Percentiles rank a stretch among this genome's conserved stretches.
These are phyloP conservation scores for Ilex asprella DNA, from an alignment of 257 asterid genomes.

Conservation along the genomic window DNA sequence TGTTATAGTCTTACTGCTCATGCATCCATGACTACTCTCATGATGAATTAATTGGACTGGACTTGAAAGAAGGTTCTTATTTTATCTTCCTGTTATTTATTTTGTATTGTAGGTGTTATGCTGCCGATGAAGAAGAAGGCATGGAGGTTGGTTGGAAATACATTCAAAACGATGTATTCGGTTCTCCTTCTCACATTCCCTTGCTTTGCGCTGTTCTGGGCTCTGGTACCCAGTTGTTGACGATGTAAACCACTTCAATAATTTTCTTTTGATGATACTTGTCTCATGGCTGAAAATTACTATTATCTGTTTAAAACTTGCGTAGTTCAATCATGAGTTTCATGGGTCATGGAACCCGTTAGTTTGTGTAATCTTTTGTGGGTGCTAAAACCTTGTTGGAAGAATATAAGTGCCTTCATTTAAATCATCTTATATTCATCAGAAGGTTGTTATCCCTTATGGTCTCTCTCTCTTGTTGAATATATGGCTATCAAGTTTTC, in stretches of 20 bases:
- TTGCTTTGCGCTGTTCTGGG: constrained; percentile 74
- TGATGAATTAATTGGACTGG: constrained; percentile 8
- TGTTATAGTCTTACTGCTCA: constrained; percentile 15
- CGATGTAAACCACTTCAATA: constrained; percentile 39
- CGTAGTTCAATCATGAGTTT: neutral
- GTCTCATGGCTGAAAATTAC: neutral
- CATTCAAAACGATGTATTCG: constrained; percentile 60
- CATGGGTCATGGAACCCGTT: neutral
- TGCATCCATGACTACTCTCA: constrained; percentile 6
- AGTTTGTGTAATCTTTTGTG: neutral
- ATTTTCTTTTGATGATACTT: constrained; percentile 2
- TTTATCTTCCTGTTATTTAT: constrained; percentile 11
- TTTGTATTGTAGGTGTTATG: constrained; percentile 43
- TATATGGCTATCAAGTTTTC: no score
- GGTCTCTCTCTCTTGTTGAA: no score
- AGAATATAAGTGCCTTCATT: neutral
- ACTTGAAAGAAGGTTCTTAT: constrained; percentile 3
- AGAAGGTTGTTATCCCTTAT: no score
- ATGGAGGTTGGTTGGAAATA: constrained; percentile 79
- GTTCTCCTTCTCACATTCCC: constrained; percentile 55
- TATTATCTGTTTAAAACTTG: neutral
- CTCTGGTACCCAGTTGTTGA: constrained; percentile 66
- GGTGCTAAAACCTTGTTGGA: no score
- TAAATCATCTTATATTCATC: neutral
- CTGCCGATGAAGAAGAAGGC: constrained; percentile 79